A percentile compares a stretch with the other conserved stretches of the same genome.
Conservation (phyloP, 2,329 filamentous ascomycete species). For the Xylariaceae sp. region DNA sequence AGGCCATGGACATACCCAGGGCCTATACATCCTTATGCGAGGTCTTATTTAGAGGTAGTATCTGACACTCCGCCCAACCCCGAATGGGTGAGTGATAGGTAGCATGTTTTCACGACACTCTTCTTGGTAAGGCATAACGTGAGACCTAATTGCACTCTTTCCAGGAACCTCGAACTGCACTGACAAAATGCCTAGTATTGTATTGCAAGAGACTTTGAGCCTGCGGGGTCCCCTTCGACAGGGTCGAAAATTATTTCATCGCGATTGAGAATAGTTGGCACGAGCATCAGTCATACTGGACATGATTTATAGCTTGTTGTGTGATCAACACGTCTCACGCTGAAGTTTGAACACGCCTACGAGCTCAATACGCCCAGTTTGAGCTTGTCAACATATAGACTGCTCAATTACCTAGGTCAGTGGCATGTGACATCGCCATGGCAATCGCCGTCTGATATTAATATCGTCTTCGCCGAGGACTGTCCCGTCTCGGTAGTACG, state of each 20-base stretch:
- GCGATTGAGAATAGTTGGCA: background rate
- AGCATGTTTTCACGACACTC: slow-evolving; percentile 17
- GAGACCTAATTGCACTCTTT: background rate
- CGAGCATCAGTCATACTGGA: background rate
- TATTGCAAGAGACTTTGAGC: slow-evolving; percentile 28
- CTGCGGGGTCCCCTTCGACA: slow-evolving; percentile 27
- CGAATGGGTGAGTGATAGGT: slow-evolving; percentile 28
- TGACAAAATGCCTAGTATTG: slow-evolving; percentile 27
- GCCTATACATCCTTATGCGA: background rate
- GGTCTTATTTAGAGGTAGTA: slow-evolving; percentile 16
- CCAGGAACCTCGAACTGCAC: slow-evolving; percentile 1
- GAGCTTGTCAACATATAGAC: slow-evolving; percentile 10
- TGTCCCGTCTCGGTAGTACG: slow-evolving; percentile 10
- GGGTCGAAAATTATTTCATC: slow-evolving; percentile 26
- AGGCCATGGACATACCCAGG: background rate
- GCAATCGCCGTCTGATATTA: background rate
- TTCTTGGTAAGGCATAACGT: background rate
- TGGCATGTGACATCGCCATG: background rate
- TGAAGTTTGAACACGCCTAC: background rate
- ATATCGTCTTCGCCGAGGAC: slow-evolving; percentile 19
- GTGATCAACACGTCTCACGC: background rate
- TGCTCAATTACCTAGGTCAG: slow-evolving; percentile 19
- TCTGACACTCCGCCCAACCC: slow-evolving; percentile 26
- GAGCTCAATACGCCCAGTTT: background rate
- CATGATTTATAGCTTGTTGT: background rate